Evolutionary conservation across 495 filamentous ascomycete species (phyloP), one percentile per base, ranked within the genome.

Genomic region (Baudoinia panamericana): DNA sequence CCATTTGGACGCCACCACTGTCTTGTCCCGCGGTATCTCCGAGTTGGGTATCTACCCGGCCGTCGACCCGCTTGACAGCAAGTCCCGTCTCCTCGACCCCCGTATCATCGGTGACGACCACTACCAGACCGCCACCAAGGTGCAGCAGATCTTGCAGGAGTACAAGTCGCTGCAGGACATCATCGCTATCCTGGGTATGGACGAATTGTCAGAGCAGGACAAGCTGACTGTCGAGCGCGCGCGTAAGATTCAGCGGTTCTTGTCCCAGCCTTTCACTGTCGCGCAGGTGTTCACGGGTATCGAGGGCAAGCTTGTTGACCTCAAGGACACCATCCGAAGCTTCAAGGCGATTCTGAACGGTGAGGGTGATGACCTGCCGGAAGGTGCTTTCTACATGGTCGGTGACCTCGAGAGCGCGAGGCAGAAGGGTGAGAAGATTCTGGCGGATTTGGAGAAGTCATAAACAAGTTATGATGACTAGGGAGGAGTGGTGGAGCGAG

Each of bases 101-200:
- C 86, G 88, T 78, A 76, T 97, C 56, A 83, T 97, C 58, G 90
- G 90, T 63, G 71, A 96, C 48, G 90, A 96, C 46, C 90, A 97
- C 76, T 97, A 97, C 78, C 62, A 83, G 29, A 90, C 80, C 55
- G 90, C 90, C 68, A 82, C 80, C 62, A 75, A 76, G 53, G 90
- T 97, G 62, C 90, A 97, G 73, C 82, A 87, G 72, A 96, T 94
- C 72, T 75, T 97, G 64, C 90, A 97, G 70, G 92, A 95, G 75
- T 97, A 97, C 82, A 97, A 96, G 82, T 95, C 88, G 43, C 82
- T 97, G 48, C 90, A 97, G 67, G 90, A 97, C 75, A 97, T 97
- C 76, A 97, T 97, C 75, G 90, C 90, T 69, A 97, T 97, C 82
- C 66, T 96, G 61, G 90, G 90, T 78, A 95, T 96, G 92, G 92